Evolutionary conservation across 495 filamentous ascomycete species (phyloP), one percentile per base, ranked within the genome.

Genomic region (Penicillium angulare): DNA sequence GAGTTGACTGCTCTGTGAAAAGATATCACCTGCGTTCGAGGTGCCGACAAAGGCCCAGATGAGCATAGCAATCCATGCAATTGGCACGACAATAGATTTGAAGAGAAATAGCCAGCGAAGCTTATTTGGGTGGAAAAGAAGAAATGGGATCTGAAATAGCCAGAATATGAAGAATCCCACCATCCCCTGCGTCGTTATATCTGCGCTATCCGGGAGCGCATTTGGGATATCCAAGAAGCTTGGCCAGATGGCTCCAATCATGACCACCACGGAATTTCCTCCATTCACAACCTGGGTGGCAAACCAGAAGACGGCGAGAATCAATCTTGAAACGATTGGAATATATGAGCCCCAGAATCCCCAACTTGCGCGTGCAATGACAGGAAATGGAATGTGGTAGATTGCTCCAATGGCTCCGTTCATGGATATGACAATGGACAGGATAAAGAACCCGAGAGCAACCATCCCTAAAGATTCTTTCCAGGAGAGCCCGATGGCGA

Each of bases 221-320:
- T 86, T 86, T 3, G 70, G 67, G 16, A 85, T 65, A 13, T 71
- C 66, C 47, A 73, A 65, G 51, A 81, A 86, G 18, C 78, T 81
- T 3, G 84, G 83, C 74, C 85, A 87, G 60, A 87, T 87, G 3
- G 85, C 83, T 9, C 75, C 76, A n/a, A 89, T 74, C 83, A 87
- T 87, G 39, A 85, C 81, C 1, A 76, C 77, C 24, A 86, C 72
- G 21, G 81, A 77, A 55, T 84, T 81, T 0, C 81, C 84, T 7
- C 86, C 86, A 55, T 84, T 87, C 46, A 80, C 79, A 22, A 81
- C 79, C 59, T 87, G 81, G 43, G 88, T 86, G 13, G 82, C 83
- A 23, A 87, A 82, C 86, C 86, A 88, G 67, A 88, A 87, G 57
- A 87, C 68, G 7, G 84, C 85, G 4, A 88, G 73, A 47, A 88